These are phyloP conservation scores for Naganishia sp. DNA, from an alignment of 1,284 basidiomycete species.

Conservation along the genomic window DNA sequence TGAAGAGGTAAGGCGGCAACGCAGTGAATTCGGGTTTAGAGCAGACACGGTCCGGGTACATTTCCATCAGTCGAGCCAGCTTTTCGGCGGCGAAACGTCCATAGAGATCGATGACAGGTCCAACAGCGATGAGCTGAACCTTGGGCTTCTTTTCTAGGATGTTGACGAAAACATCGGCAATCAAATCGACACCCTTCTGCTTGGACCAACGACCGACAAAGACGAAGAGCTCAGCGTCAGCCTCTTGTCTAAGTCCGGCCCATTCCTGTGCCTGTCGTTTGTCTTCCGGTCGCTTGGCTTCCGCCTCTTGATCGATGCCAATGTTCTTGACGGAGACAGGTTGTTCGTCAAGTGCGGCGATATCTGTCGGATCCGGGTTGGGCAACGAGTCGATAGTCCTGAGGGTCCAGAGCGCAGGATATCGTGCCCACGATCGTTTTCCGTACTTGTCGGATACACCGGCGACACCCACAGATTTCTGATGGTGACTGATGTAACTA, in stretches of 20 bases:
- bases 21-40: slow-evolving; percentile 93
- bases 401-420: slow-evolving; percentile 89
- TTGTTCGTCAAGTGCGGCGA: slow-evolving; percentile 80
- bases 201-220: slow-evolving; percentile 96
- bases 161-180: slow-evolving; percentile 87
- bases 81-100: slow-evolving; percentile 92
- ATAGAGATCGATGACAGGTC: slow-evolving; percentile 90
- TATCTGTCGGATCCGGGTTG: slow-evolving; percentile 87
- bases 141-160: slow-evolving; percentile 82
- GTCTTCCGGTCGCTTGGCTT: slow-evolving; percentile 79
- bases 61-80: slow-evolving; percentile 84
- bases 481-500: slow-evolving; percentile 85
- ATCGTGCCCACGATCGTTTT: slow-evolving; percentile 90
- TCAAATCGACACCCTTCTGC: slow-evolving; percentile 92
- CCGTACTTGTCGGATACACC: slow-evolving; percentile 96
- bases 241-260: slow-evolving; percentile 87
- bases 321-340: slow-evolving; percentile 72
- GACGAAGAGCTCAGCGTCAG: slow-evolving; percentile 83
- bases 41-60: slow-evolving; percentile 87
- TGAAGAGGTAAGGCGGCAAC: slow-evolving; percentile 87
- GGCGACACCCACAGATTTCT: slow-evolving; percentile 87
- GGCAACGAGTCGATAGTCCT: slow-evolving; percentile 91
- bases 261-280: slow-evolving; percentile 91
- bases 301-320: slow-evolving; percentile 74
- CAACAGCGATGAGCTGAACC: slow-evolving; percentile 83